phyloP scores from a whole-genome alignment of 345 rosid species.

The Eucalyptus pumila region DNA sequence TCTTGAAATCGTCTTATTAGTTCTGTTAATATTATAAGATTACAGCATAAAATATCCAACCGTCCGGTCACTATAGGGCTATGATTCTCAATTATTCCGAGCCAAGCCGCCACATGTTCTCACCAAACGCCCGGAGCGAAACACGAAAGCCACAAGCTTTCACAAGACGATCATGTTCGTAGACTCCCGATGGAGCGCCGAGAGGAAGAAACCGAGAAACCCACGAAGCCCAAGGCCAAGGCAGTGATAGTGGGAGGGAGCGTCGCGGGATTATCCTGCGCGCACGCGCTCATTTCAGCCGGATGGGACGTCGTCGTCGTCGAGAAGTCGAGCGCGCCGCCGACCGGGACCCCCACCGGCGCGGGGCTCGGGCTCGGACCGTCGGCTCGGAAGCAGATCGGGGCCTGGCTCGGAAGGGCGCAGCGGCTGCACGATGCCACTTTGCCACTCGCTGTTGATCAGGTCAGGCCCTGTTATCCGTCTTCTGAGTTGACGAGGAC shows the following conservation, averaged over 20 bases:
- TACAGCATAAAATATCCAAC: neutral
- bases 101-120: neutral
- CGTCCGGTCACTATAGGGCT: neutral
- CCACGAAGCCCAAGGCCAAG: neutral
- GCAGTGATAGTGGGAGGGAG: slow-evolving; percentile 16
- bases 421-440: neutral
- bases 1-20: neutral
- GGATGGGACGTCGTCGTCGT: slow-evolving; percentile 9
- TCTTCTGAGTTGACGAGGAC: neutral
- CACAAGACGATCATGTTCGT: neutral
- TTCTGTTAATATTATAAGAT: too few relatives aligned
- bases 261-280: slow-evolving; percentile 14
- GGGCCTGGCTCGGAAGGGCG: neutral
- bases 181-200: neutral
- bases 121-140: neutral
- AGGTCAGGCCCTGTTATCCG: neutral
- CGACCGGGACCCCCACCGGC: slow-evolving; percentile 8
- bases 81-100: neutral
- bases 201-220: neutral
- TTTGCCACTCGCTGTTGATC: neutral
- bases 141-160: neutral
- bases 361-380: slow-evolving; percentile 13
- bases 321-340: slow-evolving; percentile 3
- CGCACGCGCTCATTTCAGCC: slow-evolving; percentile 4
- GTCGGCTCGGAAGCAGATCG: neutral